Conservation (phyloP, 805 yeast genomes). For the Zygosaccharomyces siamensis region DNA sequence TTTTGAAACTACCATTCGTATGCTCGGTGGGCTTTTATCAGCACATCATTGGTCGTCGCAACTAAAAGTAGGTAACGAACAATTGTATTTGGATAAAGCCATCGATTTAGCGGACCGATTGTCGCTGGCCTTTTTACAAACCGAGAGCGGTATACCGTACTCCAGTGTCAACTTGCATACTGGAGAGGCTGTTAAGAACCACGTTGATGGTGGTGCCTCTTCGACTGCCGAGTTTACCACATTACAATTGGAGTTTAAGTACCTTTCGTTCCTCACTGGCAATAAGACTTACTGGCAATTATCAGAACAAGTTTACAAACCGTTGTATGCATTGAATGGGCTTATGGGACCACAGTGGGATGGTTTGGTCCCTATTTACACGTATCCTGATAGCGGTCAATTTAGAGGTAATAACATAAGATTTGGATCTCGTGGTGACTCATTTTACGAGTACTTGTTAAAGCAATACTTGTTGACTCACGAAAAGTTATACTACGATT, state of each 20-base stretch:
- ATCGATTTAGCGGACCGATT: slow-evolving; percentile 71
- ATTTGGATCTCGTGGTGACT: slow-evolving; percentile 88
- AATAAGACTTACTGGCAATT: slow-evolving; percentile 72
- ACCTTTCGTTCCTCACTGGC: slow-evolving; percentile 74
- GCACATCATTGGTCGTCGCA: slow-evolving; percentile 70
- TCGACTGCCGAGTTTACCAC: slow-evolving; percentile 90
- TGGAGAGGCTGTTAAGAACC: slow-evolving; percentile 55
- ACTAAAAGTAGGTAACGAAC: slow-evolving; percentile 32
- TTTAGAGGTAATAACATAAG: slow-evolving; percentile 64
- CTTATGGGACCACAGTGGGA: slow-evolving; percentile 35
- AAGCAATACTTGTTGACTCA: slow-evolving; percentile 81
- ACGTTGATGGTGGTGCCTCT: slow-evolving; percentile 69
- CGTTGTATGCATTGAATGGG: slow-evolving; percentile 56
- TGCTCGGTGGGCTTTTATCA: slow-evolving; percentile 89
- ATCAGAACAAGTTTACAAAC: slow-evolving; percentile 67
- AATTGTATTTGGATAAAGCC: slow-evolving; percentile 71
- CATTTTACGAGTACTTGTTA: slow-evolving; percentile 83
- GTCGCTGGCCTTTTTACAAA: slow-evolving; percentile 57
- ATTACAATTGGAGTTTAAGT: slow-evolving; percentile 81
- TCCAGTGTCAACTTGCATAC: slow-evolving; percentile 69
- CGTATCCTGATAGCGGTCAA: slow-evolving; percentile 68
- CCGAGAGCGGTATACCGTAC: slow-evolving; percentile 67
- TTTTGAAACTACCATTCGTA: slow-evolving; percentile 91
- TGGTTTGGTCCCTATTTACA: slow-evolving; percentile 80
- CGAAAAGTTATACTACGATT: slow-evolving; percentile 55